A percentile compares a stretch with the other conserved stretches of the same genome.
These are phyloP conservation scores for Dionaea muscipula DNA, from an alignment of 179 eudicot genomes.

Conservation along the genomic window DNA sequence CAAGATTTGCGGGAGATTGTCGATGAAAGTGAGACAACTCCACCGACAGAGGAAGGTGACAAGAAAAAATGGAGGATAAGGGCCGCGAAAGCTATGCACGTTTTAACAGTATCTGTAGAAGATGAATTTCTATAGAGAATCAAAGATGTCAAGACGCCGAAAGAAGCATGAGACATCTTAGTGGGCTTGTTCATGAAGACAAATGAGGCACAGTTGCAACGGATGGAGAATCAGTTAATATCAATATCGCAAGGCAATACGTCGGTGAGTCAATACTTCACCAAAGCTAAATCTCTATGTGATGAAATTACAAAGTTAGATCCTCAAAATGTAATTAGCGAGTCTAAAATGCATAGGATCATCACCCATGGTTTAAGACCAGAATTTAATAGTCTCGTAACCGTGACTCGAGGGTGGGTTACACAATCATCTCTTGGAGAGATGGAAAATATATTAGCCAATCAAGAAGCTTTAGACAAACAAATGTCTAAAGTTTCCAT, in stretches of 20 bases:
- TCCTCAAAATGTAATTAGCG: conserved; percentile 11
- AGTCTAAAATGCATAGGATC: conserved; percentile 9
- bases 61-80: conserved; percentile 12
- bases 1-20: conserved; percentile 25
- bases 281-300: conserved; percentile 9
- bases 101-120: conserved; percentile 8
- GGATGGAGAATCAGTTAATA: conserved; percentile 9
- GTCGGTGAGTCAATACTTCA: conserved; percentile 9
- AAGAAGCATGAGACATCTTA: conserved; percentile 14
- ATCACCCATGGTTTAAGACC: conserved; percentile 4
- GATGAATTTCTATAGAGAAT: conserved; percentile 11
- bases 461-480: not conserved
- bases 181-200: conserved; percentile 6
- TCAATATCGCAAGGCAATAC: conserved; percentile 1
- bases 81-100: conserved; percentile 18
- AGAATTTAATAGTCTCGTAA: conserved; percentile 1
- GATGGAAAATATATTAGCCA: conserved; percentile 11
- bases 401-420: conserved; percentile 11
- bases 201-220: conserved; percentile 12
- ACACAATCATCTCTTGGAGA: conserved; percentile 5
- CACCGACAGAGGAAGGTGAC: not conserved
- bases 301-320: conserved; percentile 12
- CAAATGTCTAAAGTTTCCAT: not conserved
- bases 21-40: conserved; percentile 12
- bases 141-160: not conserved